Conservation (phyloP, 768 basidiomycete genomes). For the Mycena leptocephala region DNA sequence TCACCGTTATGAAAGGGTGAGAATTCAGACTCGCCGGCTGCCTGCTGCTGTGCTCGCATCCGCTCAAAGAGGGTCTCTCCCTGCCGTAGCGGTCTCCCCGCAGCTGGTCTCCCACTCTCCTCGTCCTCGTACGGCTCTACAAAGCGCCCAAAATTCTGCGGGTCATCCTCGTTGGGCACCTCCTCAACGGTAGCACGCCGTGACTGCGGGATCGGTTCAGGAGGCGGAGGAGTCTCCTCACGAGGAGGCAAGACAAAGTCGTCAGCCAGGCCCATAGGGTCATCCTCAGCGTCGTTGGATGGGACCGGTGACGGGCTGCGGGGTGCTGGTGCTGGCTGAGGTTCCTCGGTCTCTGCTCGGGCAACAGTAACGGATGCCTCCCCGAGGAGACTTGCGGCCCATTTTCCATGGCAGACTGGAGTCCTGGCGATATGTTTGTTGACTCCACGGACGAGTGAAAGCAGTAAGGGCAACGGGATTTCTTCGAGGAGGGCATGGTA, state of each 20-base stretch:
- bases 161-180: neutral
- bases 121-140: neutral
- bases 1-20: conserved; percentile 13
- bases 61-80: conserved; percentile 20
- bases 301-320: neutral
- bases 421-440: neutral
- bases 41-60: conserved; percentile 9
- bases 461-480: neutral
- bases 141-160: neutral
- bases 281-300: neutral
- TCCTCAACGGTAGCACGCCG: conserved; percentile 1
- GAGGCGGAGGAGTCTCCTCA: neutral
- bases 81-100: neutral
- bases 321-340: neutral
- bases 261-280: neutral
- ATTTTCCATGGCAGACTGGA: neutral
- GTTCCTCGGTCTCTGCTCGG: too few relatives aligned
- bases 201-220: neutral
- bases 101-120: neutral
- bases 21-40: neutral
- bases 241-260: neutral
- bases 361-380: neutral
- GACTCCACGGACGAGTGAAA: neutral
- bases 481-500: neutral
- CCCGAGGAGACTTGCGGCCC: neutral